Conservation (phyloP, 1,284 basidiomycete genomes). For the Omphalotus olearius region DNA sequence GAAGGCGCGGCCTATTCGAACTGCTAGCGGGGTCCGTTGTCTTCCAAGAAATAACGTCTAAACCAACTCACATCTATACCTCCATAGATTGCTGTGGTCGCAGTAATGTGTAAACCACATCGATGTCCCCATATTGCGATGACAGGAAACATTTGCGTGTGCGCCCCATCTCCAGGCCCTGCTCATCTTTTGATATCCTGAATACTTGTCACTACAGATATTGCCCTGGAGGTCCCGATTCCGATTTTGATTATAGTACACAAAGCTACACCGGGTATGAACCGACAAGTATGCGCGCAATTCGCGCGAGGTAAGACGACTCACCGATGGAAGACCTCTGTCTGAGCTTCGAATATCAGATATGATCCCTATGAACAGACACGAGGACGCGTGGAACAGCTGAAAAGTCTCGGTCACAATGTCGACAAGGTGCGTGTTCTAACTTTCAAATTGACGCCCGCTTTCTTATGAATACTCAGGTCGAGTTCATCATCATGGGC, state of each 20-base stretch:
- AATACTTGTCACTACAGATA: constrained; percentile 52
- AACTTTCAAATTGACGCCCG: neutral
- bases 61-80: constrained; percentile 6
- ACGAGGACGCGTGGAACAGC: constrained; percentile 90
- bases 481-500: constrained; percentile 99
- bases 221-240: constrained; percentile 98
- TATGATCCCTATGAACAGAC: constrained; percentile 99
- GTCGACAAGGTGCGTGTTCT: constrained; percentile 81
- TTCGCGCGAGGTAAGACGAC: constrained; percentile 66
- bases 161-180: constrained; percentile 22
- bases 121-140: constrained; percentile 99
- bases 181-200: neutral
- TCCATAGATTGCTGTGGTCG: constrained; percentile 92
- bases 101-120: constrained; percentile 99
- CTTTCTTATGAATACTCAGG: constrained; percentile 37
- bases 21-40: constrained; percentile 85
- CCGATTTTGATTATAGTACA: constrained; percentile 99
- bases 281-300: constrained; percentile 98
- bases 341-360: constrained; percentile 1
- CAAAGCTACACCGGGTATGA: constrained; percentile 98
- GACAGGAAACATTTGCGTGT: constrained; percentile 99
- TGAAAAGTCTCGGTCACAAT: constrained; percentile 91
- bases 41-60: constrained; percentile 1
- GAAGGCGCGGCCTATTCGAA: constrained; percentile 92
- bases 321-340: neutral